phyloP scores from a whole-genome alignment of 768 basidiomycete species.

The Ephemerocybe angulata region DNA sequence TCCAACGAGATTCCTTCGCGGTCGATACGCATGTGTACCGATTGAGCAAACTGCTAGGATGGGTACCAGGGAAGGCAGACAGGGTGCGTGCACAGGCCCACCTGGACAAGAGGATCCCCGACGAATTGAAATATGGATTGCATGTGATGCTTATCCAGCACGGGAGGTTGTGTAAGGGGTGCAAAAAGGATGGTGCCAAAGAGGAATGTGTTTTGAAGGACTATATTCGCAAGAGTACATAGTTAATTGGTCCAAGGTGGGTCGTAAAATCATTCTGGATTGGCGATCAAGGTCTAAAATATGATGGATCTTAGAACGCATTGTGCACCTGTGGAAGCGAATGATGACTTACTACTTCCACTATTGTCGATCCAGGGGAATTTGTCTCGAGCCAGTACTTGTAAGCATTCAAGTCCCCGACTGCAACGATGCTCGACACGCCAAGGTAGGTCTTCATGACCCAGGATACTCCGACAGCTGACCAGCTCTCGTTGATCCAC shows the following conservation, averaged over 20 bases:
- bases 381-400: too few relatives aligned
- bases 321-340: too few relatives aligned
- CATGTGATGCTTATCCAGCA: slow-evolving; percentile 60
- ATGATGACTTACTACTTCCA: too few relatives aligned
- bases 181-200: slow-evolving; percentile 33
- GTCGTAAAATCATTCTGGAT: too few relatives aligned
- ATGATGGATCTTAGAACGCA: too few relatives aligned
- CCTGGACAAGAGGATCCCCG: slow-evolving; percentile 48
- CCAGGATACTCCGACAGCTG: too few relatives aligned
- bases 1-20: slow-evolving; percentile 58
- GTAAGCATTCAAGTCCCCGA: too few relatives aligned
- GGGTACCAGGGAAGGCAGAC: slow-evolving; percentile 47
- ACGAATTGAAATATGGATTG: slow-evolving; percentile 51
- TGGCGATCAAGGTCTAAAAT: too few relatives aligned
- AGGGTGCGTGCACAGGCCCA: slow-evolving; percentile 54
- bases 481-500: too few relatives aligned
- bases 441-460: too few relatives aligned
- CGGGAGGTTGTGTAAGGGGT: slow-evolving; percentile 52
- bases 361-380: too few relatives aligned
- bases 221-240: slow-evolving; percentile 12
- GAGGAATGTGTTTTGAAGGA: slow-evolving; percentile 28
- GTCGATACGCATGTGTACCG: slow-evolving; percentile 65
- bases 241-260: neutral
- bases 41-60: slow-evolving; percentile 46
- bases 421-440: too few relatives aligned